phyloP scores from a whole-genome alignment of 768 basidiomycete species.

The Mycena olivaceomarginata region DNA sequence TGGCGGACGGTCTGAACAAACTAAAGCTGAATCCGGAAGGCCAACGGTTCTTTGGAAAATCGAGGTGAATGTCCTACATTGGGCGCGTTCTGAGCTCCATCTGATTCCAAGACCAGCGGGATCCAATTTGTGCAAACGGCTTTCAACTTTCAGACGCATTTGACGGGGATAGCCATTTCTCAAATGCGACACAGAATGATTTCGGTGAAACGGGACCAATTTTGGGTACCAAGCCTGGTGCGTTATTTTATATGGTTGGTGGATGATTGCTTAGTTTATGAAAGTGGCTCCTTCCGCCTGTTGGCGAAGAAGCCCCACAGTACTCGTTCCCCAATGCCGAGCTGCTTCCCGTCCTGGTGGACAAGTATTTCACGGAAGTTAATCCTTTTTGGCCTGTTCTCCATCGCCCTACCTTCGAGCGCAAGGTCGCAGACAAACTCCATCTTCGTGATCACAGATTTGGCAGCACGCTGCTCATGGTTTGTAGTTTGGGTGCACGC shows the following conservation, averaged over 20 bases:
- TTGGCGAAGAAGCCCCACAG: constrained; percentile 45
- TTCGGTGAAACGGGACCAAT: constrained; percentile 62
- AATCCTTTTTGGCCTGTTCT: constrained; percentile 79
- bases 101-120: constrained; percentile 56
- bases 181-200: constrained; percentile 42
- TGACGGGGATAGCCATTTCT: constrained; percentile 5
- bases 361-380: constrained; percentile 72
- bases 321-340: constrained; percentile 72
- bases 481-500: constrained; percentile 74
- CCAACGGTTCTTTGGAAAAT: constrained; percentile 70
- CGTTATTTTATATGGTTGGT: constrained; percentile 40
- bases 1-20: constrained; percentile 50
- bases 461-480: constrained; percentile 53
- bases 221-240: constrained; percentile 69
- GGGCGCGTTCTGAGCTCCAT: background rate
- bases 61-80: constrained; percentile 40
- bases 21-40: constrained; percentile 61
- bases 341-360: constrained; percentile 72
- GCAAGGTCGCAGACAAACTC: constrained; percentile 65
- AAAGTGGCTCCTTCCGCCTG: constrained; percentile 28
- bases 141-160: constrained; percentile 66
- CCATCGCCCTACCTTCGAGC: constrained; percentile 83
- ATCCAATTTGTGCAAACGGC: constrained; percentile 72
- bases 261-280: background rate
- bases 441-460: constrained; percentile 72